These are phyloP conservation scores for Penicillium steckii DNA, from an alignment of 495 filamentous ascomycete species.

Conservation along the genomic window DNA sequence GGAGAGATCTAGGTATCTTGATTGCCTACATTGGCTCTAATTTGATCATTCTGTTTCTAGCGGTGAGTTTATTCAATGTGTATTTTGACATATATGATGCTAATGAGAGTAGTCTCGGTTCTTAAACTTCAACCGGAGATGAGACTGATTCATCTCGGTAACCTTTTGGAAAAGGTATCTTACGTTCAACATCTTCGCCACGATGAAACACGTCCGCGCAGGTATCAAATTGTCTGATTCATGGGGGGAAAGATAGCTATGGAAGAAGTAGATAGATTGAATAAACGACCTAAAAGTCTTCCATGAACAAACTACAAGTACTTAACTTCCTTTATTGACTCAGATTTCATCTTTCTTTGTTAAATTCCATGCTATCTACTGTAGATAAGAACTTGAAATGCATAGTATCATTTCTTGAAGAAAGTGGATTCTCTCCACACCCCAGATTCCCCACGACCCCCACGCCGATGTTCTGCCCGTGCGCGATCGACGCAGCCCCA, in stretches of 20 bases:
- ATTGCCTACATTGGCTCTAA: slow-evolving; percentile 72
- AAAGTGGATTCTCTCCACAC: slow-evolving; percentile 4
- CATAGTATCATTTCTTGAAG: not conserved
- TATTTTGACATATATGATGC: slow-evolving; percentile 8
- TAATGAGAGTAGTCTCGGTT: slow-evolving; percentile 53
- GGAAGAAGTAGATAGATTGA: too few species aligned
- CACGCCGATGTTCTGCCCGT: slow-evolving; percentile 8
- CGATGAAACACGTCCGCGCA: too few species aligned
- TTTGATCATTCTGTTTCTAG: slow-evolving; percentile 70
- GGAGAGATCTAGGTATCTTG: slow-evolving; percentile 80
- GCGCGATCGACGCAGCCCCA: slow-evolving; percentile 1
- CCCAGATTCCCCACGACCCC: slow-evolving; percentile 19
- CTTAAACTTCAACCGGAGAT: slow-evolving; percentile 64
- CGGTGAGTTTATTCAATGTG: slow-evolving; percentile 24
- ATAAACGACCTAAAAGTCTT: too few species aligned
- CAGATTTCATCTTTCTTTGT: too few species aligned
- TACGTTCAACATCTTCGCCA: too few species aligned
- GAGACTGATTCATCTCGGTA: slow-evolving; percentile 7
- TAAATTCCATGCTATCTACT: too few species aligned
- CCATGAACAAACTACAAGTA: too few species aligned
- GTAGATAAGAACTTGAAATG: too few species aligned
- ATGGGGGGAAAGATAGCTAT: too few species aligned
- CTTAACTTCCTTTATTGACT: too few species aligned
- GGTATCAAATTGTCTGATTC: too few species aligned
- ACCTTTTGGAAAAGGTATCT: too few species aligned